Conservation (phyloP, 768 basidiomycete species). For the Rhodotorula toruloides region DNA sequence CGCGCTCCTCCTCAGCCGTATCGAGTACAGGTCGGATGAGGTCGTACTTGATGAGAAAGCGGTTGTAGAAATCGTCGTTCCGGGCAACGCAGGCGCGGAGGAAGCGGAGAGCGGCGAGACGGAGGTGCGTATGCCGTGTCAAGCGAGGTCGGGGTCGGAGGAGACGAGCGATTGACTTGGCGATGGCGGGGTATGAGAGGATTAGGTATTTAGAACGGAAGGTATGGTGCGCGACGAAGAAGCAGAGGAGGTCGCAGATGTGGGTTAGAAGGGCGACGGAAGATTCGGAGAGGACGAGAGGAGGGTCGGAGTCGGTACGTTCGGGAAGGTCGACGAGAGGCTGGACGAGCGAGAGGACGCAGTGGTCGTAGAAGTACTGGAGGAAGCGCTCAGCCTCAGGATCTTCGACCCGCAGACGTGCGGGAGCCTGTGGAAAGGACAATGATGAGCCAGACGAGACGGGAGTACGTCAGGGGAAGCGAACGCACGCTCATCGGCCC, state of each 20-base stretch:
- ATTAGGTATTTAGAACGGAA: slow-evolving; percentile 89
- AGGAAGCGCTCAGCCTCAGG: slow-evolving; percentile 81
- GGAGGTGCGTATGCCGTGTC: slow-evolving; percentile 82
- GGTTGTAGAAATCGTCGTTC: slow-evolving; percentile 60
- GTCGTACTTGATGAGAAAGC: slow-evolving; percentile 76
- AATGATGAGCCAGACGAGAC: no score
- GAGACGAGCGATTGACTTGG: slow-evolving; percentile 67
- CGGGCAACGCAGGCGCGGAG: slow-evolving; percentile 78
- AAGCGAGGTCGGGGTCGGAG: slow-evolving; percentile 69
- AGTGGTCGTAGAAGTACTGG: slow-evolving; percentile 87
- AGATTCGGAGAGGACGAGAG: slow-evolving; percentile 53
- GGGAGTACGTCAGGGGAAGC: no score
- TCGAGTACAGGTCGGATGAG: slow-evolving; percentile 76
- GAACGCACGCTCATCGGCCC: slow-evolving; percentile 44
- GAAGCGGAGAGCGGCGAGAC: slow-evolving; percentile 86
- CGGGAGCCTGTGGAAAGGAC: slow-evolving; percentile 44
- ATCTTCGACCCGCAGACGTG: slow-evolving; percentile 53
- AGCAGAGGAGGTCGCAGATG: slow-evolving; percentile 84
- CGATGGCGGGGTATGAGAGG: slow-evolving; percentile 65
- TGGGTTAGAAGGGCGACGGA: slow-evolving; percentile 68
- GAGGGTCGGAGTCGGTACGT: neutral
- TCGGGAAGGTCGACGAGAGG: slow-evolving; percentile 62
- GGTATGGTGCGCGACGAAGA: slow-evolving; percentile 78
- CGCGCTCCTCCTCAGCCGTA: slow-evolving; percentile 68
- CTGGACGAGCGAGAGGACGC: slow-evolving; percentile 68